Percentiles rank a stretch among this genome's conserved stretches.
Evolutionary conservation across 208 protist genomes (phyloP).

Genomic region (Leishmania amazonensis): DNA sequence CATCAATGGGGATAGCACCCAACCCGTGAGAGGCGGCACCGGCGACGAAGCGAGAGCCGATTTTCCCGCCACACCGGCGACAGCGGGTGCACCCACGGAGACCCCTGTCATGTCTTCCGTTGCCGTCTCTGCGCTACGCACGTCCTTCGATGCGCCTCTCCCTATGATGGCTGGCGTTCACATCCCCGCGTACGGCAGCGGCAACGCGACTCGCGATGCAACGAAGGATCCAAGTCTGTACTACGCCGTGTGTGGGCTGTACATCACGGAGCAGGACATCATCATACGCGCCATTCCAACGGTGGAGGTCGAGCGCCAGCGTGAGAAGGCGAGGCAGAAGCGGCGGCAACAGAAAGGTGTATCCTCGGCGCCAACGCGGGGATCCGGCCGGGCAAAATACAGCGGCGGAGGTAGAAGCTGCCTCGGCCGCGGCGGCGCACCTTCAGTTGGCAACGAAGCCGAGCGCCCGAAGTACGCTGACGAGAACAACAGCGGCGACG

Average conservation of each 20-base stretch:
- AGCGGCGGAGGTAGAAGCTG: not conserved
- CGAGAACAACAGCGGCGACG: conserved; percentile 1
- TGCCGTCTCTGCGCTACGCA: not conserved
- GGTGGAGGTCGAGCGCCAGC: conserved; percentile 20
- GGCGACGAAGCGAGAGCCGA: not conserved
- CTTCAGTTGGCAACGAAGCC: not conserved
- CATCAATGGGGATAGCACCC: not conserved
- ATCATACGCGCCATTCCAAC: conserved; percentile 29
- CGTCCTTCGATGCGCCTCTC: not conserved
- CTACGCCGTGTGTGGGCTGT: conserved; percentile 34
- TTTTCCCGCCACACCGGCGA: not conserved
- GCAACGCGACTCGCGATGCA: conserved; percentile 10
- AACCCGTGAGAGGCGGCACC: not conserved
- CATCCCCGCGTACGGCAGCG: not conserved
- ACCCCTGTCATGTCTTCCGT: not conserved
- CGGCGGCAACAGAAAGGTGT: not conserved
- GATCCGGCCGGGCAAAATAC: not conserved
- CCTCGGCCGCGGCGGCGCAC: not conserved
- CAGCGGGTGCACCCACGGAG: not conserved
- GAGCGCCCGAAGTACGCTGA: not conserved
- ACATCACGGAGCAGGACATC: conserved; percentile 42
- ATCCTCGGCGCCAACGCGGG: not conserved
- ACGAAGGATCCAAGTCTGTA: conserved; percentile 30
- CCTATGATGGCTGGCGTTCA: not conserved
- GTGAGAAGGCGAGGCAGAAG: conserved; percentile 1